Evolutionary conservation across 2,329 filamentous ascomycete genomes (phyloP).

Genomic region (Nannizziopsis arthrosporioides): DNA sequence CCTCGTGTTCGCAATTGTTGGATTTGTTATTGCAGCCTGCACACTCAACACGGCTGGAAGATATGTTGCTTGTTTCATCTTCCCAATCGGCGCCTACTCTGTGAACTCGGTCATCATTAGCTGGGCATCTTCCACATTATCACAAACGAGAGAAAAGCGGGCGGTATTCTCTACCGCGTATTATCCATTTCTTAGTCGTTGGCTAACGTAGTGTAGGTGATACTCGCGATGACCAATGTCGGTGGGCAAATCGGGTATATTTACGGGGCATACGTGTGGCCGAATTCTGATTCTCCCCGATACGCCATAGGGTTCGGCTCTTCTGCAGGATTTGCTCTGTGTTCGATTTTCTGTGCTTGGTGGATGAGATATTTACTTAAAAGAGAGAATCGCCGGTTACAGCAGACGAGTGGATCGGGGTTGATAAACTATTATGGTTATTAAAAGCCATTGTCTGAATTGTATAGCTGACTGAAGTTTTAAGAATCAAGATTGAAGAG

Average conservation of each 20-base stretch:
- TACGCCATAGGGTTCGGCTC: constrained; percentile 16
- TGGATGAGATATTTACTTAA: constrained; percentile 16
- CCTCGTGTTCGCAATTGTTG: constrained; percentile 20
- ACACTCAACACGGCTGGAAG: constrained; percentile 22
- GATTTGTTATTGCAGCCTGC: constrained; percentile 23
- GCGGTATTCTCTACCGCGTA: constrained; percentile 20
- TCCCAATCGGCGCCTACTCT: constrained; percentile 25
- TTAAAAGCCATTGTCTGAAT: constrained; percentile 1
- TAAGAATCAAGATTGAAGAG: too few species aligned
- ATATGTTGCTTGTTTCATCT: constrained; percentile 25
- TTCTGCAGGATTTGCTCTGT: constrained; percentile 15
- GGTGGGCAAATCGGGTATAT: constrained; percentile 32
- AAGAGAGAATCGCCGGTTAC: constrained; percentile 13
- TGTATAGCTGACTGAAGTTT: too few species aligned
- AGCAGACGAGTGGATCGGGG: background rate
- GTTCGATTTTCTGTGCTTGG: constrained; percentile 16
- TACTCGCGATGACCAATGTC: constrained; percentile 34
- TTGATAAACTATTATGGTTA: constrained; percentile 16
- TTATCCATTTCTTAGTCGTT: background rate
- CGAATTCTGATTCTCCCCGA: constrained; percentile 16
- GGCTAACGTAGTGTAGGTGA: constrained; percentile 10
- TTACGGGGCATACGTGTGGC: constrained; percentile 31
- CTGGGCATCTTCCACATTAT: constrained; percentile 34
- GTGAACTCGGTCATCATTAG: constrained; percentile 34
- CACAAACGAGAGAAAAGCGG: constrained; percentile 35